Evolutionary conservation across 2,329 filamentous ascomycete species (phyloP), one percentile per base, ranked within the genome.

Genomic region (Ramichloridium luteum): DNA sequence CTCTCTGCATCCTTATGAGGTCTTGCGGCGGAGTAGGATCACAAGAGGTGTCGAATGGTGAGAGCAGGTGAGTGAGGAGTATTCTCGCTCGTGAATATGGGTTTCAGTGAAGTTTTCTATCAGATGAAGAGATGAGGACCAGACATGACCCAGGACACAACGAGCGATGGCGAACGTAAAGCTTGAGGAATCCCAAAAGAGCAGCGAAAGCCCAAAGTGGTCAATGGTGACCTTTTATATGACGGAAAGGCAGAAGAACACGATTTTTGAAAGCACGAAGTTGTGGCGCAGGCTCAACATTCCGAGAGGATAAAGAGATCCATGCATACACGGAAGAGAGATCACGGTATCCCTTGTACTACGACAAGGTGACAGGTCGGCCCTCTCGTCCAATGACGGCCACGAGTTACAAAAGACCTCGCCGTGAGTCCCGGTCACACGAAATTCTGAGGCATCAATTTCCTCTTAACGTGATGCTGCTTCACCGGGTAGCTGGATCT

Each of bases 231-330:
- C 23, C 6, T 27, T n/a, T 33, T 14, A 15, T 13, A 8, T 4
- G 12, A 10, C 23, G 25, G n/a, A 33, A 18, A 8, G 14, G 23
- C 8, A 20, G 28, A 27, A 32, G 31, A 30, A 28, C 30, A 30
- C 30, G 32, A 34, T 6, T 16, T 30, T 30, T 5, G 9, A 6
- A 16, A 8, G 31, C 31, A 6, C 13, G n/a, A 10, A 10, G 13
- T 31, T 13, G 29, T 23, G 29, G 25, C 29, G 4, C 11, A 13
- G n/a, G 14, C 16, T 30, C 16, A 6, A 14, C 16, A 30, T 16
- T 18, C 28, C 13, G 5, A 16, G 22, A 15, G 12, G 13, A 27
- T 8, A 11, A 27, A 8, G 25, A n/a, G n/a, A n/a, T n/a, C n/a
- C n/a, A n/a, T n/a, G n/a, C n/a, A n/a, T n/a, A n/a, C n/a, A n/a